Evolutionary conservation across 2,329 filamentous ascomycete genomes (phyloP).

Genomic region (Aspergillus sclerotialis): DNA sequence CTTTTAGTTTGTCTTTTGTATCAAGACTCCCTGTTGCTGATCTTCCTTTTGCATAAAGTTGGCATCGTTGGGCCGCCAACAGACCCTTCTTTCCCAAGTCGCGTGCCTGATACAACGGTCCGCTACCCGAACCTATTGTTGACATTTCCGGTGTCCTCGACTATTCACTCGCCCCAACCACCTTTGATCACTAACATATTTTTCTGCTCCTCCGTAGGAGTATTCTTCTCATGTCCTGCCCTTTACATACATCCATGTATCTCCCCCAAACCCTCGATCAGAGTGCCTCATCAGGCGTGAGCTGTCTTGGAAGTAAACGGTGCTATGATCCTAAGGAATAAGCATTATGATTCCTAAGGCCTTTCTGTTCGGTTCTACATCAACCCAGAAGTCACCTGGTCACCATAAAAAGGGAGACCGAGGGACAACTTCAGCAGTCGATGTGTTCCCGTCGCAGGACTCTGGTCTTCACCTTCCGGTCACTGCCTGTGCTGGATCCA

Average conservation of each 20-base stretch:
- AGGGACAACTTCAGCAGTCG: conserved; percentile 3
- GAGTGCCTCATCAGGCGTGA: conserved; percentile 32
- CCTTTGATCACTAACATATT: background rate
- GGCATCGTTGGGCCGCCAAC: no score
- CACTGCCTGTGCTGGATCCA: conserved; percentile 7
- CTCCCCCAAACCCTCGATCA: conserved; percentile 33
- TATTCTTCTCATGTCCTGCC: conserved; percentile 1
- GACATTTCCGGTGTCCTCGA: background rate
- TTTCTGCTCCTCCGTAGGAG: background rate
- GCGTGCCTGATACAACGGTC: background rate
- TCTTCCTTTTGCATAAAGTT: no score
- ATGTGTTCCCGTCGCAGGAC: conserved; percentile 6
- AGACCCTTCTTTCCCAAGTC: no score
- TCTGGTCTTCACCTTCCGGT: conserved; percentile 10
- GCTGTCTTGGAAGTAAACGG: conserved; percentile 10
- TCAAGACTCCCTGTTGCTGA: no score
- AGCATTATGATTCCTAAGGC: conserved; percentile 38
- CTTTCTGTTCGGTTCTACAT: conserved; percentile 29
- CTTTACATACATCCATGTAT: conserved; percentile 28
- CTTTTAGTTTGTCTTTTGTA: no score
- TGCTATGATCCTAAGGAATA: conserved; percentile 10
- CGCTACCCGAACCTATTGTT: background rate
- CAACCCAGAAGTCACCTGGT: conserved; percentile 14
- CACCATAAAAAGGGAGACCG: conserved; percentile 9
- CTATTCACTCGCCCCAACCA: background rate